These are phyloP conservation scores for Microcyclospora tardicrescens DNA, from an alignment of 2,329 filamentous ascomycete species.

Conservation along the genomic window DNA sequence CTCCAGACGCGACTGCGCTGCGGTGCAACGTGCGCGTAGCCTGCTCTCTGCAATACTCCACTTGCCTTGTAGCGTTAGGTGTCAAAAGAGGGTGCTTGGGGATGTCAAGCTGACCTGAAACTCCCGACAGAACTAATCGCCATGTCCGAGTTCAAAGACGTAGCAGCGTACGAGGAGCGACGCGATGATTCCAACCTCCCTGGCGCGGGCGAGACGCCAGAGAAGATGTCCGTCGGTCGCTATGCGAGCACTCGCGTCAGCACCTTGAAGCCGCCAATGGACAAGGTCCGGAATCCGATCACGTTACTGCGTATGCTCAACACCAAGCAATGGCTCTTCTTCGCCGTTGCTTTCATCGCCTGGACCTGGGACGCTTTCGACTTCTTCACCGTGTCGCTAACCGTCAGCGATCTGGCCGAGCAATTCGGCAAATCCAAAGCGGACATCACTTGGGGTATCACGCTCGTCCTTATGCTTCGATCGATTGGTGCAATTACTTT, in stretches of 20 bases:
- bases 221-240: conserved; percentile 28
- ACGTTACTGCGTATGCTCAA: conserved; percentile 39
- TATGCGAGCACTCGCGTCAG: conserved; percentile 43
- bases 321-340: conserved; percentile 46
- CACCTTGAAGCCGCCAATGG: conserved; percentile 44
- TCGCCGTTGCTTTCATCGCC: conserved; percentile 33
- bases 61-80: no score
- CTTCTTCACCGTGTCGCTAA: conserved; percentile 50
- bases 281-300: conserved; percentile 41
- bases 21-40: no score
- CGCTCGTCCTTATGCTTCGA: conserved; percentile 45
- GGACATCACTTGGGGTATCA: conserved; percentile 48
- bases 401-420: conserved; percentile 40
- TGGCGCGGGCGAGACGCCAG: conserved; percentile 8
- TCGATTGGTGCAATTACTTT: conserved; percentile 19
- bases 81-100: no score
- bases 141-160: no score
- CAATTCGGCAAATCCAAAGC: conserved; percentile 41
- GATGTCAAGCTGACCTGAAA: no score
- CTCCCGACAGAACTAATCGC: no score
- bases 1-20: no score
- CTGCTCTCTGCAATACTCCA: no score
- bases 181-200: conserved; percentile 4
- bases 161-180: no score
- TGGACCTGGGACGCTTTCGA: conserved; percentile 47